Base-by-base conservation (phyloP, 2,329 filamentous ascomycete genomes). In the Alternaria infectoria region DNA sequence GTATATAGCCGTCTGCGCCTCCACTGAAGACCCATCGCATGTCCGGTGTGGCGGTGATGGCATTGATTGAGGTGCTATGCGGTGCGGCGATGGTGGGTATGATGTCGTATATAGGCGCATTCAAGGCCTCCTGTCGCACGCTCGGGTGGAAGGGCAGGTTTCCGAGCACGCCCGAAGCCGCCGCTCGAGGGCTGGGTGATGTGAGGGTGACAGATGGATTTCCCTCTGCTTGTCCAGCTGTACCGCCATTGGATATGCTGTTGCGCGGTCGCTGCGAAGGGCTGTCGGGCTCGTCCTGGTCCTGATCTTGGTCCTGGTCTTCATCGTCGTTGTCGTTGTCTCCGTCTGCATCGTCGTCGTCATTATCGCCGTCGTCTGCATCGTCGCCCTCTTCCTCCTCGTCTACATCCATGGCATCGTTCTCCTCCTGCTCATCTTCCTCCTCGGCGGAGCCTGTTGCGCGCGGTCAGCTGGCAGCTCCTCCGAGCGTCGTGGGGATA, bases 71-170 rank as follows among this genome's bases (percentile, higher is more conserved):
- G 4, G 96, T 99, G 66, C 93, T 92, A 79, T 97, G 94, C 1
- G 96, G 96, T 4, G 96, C 96, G 2, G 96, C 96, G 82, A 98
- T 98, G 21, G 96, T 98, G 2, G 96, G 96, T 1, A 97, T 91
- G 64, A 99, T 97, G 77, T 99, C 96, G 83, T 98, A 99, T 3
- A 91, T 88, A 44, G 86, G 83, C 13, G 96, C 95, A 2, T 86
- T 90, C 54, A 97, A 83, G n/a, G 89, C 91, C 75, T 97, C 93
- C 11, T 90, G 86, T 1, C 92, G 88, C n/a, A 93, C 86, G 54
- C 83, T 85, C 1, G 90, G 91, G 51, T 87, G 88, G 69, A 82
- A 85, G 63, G 80, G 82, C 44, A 80, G 81, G 54, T 72, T 67
- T 70, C 76, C 76, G 70, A 72, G 61, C 8, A 75, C 74, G 13